These are phyloP conservation scores for Rhytidiadelphus loreus DNA, from an alignment of 225 moss, liverwort and hornwort species.

Conservation along the genomic window DNA sequence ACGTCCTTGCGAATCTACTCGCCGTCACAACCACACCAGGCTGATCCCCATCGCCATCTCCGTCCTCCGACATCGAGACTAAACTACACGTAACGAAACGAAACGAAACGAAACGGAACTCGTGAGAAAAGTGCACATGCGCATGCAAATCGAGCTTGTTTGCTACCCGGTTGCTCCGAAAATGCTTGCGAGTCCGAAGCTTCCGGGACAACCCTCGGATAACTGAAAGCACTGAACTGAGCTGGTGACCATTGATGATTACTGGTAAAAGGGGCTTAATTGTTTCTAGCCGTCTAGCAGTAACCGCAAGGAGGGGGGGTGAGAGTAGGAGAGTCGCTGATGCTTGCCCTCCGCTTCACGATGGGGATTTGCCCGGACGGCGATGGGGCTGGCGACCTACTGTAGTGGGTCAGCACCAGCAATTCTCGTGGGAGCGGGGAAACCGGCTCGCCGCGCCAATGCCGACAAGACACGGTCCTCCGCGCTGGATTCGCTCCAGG, in stretches of 20 bases:
- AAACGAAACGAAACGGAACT: not conserved
- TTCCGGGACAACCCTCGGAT: not conserved
- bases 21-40: not conserved
- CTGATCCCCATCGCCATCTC: not conserved
- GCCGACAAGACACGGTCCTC: not conserved
- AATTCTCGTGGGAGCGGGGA: not conserved
- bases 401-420: not conserved
- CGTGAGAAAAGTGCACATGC: not conserved
- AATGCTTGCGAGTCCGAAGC: not conserved
- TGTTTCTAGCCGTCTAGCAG: not conserved
- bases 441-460: not conserved
- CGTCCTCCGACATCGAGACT: not conserved
- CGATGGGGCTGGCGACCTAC: not conserved
- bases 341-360: not conserved
- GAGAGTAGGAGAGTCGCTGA: not conserved
- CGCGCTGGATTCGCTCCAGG: too few species aligned
- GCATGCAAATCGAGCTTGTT: too few species aligned
- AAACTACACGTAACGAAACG: not conserved
- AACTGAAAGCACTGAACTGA: not conserved
- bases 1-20: too few species aligned
- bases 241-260: not conserved
- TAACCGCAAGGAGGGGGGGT: not conserved
- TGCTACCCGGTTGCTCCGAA: not conserved
- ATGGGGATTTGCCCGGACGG: not conserved
- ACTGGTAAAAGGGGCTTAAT: too few species aligned